Conservation (phyloP, 495 filamentous ascomycete species). For the Penicillium daleae region DNA sequence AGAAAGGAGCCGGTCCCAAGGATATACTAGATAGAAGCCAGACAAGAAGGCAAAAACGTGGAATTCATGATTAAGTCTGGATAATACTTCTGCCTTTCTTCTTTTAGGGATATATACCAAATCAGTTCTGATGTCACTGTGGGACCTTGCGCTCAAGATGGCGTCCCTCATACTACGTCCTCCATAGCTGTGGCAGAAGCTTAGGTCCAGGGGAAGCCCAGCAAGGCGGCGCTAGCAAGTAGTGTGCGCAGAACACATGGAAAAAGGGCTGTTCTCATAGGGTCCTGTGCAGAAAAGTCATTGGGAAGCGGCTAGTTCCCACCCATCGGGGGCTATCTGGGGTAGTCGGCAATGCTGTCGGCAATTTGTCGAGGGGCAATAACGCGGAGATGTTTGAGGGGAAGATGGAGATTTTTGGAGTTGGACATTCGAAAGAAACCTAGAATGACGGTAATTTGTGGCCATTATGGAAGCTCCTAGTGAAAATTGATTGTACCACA, state of each 20-base stretch:
- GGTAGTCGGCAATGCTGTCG: conserved; percentile 10
- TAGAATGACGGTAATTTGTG: not conserved
- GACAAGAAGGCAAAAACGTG: not conserved
- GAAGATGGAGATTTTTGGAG: not conserved
- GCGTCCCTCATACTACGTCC: not conserved
- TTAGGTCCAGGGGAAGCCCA: not conserved
- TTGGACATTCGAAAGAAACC: not conserved
- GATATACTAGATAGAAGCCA: not conserved
- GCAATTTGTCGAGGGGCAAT: conserved; percentile 5
- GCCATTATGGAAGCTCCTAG: too few species aligned
- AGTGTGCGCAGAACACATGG: not conserved
- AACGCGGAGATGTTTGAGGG: not conserved
- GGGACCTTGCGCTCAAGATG: not conserved
- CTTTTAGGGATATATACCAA: not conserved
- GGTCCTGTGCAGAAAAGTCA: not conserved
- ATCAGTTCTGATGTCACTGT: not conserved
- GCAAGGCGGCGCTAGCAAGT: not conserved
- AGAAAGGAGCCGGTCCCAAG: not conserved
- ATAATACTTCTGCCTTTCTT: not conserved
- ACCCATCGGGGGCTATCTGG: not conserved
- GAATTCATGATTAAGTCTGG: not conserved
- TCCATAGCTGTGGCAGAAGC: conserved; percentile 7
- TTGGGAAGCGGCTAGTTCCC: not conserved
- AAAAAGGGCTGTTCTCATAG: not conserved
- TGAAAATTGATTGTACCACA: too few species aligned